Evolutionary conservation across 2,329 filamentous ascomycete genomes (phyloP).

Genomic region (Ceratocystis harringtonii): DNA sequence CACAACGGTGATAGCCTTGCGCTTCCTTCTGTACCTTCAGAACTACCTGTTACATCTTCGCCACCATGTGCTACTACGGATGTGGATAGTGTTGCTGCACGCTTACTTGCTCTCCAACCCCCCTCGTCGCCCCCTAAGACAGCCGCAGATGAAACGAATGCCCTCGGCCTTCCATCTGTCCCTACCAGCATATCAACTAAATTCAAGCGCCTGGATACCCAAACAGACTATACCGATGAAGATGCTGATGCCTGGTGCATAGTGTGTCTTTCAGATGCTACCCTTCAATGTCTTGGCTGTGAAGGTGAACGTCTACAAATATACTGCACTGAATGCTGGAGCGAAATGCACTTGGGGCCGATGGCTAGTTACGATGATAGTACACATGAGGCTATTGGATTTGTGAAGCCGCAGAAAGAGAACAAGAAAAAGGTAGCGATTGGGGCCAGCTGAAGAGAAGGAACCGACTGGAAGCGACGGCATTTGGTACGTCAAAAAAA

Average conservation of each 20-base stretch:
- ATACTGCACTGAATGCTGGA: constrained; percentile 69
- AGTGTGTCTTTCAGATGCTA: constrained; percentile 68
- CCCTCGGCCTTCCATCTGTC: constrained; percentile 25
- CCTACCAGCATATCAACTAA: constrained; percentile 36
- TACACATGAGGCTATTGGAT: constrained; percentile 51
- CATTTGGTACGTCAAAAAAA: background rate
- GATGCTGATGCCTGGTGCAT: constrained; percentile 66
- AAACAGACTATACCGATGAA: constrained; percentile 44
- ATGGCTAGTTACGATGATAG: constrained; percentile 55
- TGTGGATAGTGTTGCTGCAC: constrained; percentile 34
- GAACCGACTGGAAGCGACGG: constrained; percentile 15
- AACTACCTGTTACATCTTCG: constrained; percentile 25
- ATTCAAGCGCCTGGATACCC: constrained; percentile 27
- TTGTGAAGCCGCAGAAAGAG: constrained; percentile 27
- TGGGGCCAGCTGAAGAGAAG: constrained; percentile 23
- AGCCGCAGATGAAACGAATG: constrained; percentile 19
- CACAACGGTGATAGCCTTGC: constrained; percentile 18
- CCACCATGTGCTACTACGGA: constrained; percentile 20
- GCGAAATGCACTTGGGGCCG: constrained; percentile 60
- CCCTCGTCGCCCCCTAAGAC: constrained; percentile 22
- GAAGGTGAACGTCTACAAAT: constrained; percentile 39
- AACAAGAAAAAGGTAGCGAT: constrained; percentile 26
- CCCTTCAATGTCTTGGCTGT: constrained; percentile 57
- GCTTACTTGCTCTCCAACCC: constrained; percentile 37
- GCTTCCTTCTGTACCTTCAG: constrained; percentile 29